These are phyloP conservation scores for Hysterangium stoloniferum DNA, from an alignment of 768 basidiomycete genomes.

Conservation along the genomic window DNA sequence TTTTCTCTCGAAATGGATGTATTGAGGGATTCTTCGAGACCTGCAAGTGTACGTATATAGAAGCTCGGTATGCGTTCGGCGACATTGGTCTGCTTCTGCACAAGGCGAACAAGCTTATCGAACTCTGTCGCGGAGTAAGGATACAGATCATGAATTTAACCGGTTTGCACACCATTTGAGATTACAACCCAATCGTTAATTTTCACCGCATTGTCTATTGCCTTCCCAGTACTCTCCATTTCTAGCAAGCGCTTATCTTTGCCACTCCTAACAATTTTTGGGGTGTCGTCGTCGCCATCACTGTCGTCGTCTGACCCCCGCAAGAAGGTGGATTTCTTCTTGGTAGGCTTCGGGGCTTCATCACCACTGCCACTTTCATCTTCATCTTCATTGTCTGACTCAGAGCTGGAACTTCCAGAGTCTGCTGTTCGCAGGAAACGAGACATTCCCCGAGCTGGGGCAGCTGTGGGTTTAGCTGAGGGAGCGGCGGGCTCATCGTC, in stretches of 20 bases:
- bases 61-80: conserved; percentile 84
- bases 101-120: conserved; percentile 89
- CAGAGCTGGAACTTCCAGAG: conserved; percentile 41
- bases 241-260: conserved; percentile 89
- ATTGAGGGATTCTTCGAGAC: conserved; percentile 71
- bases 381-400: conserved; percentile 45
- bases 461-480: conserved; percentile 34
- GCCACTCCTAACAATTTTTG: conserved; percentile 73
- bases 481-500: conserved; percentile 56
- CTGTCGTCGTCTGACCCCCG: conserved; percentile 43
- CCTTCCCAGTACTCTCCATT: conserved; percentile 87
- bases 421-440: conserved; percentile 63
- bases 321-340: conserved; percentile 24
- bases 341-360: conserved; percentile 30
- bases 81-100: conserved; percentile 78
- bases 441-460: conserved; percentile 57
- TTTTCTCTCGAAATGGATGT: conserved; percentile 77
- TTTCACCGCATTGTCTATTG: conserved; percentile 90
- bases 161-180: conserved; percentile 58
- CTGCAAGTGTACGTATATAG: conserved; percentile 66
- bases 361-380: conserved; percentile 44
- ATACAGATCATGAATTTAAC: conserved; percentile 8
- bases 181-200: conserved; percentile 96
- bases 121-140: conserved; percentile 55
- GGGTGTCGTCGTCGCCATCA: conserved; percentile 59